Evolutionary conservation across 2,329 filamentous ascomycete species (phyloP).

Genomic region (Fulvia fulva): DNA sequence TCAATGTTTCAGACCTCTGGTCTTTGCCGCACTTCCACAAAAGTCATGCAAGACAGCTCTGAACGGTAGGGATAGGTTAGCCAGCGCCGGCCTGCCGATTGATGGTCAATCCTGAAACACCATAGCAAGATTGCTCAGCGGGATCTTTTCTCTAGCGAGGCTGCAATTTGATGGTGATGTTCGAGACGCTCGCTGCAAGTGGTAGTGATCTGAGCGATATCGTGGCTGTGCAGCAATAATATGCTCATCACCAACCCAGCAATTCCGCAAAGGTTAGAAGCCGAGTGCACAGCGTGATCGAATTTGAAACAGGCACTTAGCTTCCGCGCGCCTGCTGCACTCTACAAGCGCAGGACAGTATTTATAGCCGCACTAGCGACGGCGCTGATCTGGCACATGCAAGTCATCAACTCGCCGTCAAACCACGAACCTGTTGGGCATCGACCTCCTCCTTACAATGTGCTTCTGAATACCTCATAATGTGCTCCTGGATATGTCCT

Average conservation of each 20-base stretch:
- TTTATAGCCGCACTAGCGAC: no score
- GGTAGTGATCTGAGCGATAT: background rate
- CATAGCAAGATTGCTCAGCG: background rate
- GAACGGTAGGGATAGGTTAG: no score
- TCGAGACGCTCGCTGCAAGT: background rate
- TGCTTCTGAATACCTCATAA: background rate
- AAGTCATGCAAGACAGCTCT: no score
- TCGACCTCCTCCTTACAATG: background rate
- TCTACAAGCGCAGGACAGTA: background rate
- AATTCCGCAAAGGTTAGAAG: background rate
- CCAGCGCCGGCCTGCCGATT: no score
- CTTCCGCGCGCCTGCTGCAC: background rate
- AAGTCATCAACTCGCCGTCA: background rate
- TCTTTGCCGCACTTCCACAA: no score
- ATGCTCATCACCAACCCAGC: background rate
- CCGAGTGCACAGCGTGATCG: background rate
- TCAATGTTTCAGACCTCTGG: background rate
- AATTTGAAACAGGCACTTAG: background rate
- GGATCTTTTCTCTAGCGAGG: background rate
- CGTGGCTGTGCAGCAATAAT: background rate
- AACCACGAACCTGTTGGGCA: background rate
- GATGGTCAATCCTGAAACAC: background rate
- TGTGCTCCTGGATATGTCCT: background rate
- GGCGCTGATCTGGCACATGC: no score
- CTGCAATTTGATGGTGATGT: background rate